Conservation (phyloP, 2,329 filamentous ascomycete species). For the Stagonosporopsis vannaccii region DNA sequence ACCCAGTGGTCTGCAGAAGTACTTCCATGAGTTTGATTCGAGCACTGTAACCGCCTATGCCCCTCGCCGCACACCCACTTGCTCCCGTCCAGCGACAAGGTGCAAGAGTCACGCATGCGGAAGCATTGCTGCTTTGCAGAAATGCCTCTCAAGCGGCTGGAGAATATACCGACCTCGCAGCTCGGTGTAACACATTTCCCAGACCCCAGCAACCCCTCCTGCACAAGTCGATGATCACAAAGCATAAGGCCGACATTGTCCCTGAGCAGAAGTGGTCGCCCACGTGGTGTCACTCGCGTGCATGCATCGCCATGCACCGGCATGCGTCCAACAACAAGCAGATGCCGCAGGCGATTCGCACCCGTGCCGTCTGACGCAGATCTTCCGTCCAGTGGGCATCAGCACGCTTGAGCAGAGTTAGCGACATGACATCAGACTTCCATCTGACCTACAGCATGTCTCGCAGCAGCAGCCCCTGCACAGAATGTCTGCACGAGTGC, state of each 20-base stretch:
- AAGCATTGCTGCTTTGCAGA: constrained; percentile 2
- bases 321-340: constrained; percentile 2
- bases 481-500: background rate
- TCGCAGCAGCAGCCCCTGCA: background rate
- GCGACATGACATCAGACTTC: background rate
- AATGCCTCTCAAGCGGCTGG: constrained; percentile 14
- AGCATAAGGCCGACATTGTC: constrained; percentile 11
- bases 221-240: constrained; percentile 7
- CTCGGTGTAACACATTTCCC: constrained; percentile 9
- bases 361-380: constrained; percentile 11
- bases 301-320: background rate
- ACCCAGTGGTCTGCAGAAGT: background rate
- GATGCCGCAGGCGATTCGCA: background rate
- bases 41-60: background rate
- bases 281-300: constrained; percentile 16
- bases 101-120: background rate
- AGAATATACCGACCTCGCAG: constrained; percentile 2
- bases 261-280: constrained; percentile 6
- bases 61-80: background rate
- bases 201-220: background rate
- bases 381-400: constrained; percentile 7
- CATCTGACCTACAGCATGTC: constrained; percentile 1
- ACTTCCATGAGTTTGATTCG: background rate
- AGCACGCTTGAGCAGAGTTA: background rate
- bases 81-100: background rate